Evolutionary conservation across 73 alveolate genomes (phyloP), one percentile per base, ranked within the genome.

Genomic region (Paraurostyla sp.): DNA sequence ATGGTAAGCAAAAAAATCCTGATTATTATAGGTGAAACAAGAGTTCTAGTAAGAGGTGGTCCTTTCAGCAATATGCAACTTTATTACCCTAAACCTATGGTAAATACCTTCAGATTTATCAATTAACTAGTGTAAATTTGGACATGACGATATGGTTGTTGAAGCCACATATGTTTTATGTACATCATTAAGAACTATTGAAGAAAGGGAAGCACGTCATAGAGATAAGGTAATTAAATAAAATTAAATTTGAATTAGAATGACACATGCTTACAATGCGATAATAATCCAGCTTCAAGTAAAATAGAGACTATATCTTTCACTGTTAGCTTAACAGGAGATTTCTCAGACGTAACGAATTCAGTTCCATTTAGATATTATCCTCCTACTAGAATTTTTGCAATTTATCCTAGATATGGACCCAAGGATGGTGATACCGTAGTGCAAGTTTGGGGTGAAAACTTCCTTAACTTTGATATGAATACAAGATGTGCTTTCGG

Each of bases 401-500:
- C 95, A 43, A 95, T 96, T 58, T 83, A 93, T 76, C 99, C 99
- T 51, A 85, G 97, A 58, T 95, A 96, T 80, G 99, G 99, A 0
- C 98, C 97, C 30, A 95, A 93, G 71, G 97, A 96, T 81, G 99
- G 99, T 41, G 98, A 93, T 45, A 96, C 99, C n/a, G 45, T 69
- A 62, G 97, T 96, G 11, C 95, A 96, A 76, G 97, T 96, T 25
- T 96, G 93, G 92, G 99, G 99, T 29, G 96, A 91, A 65, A 93
- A 95, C 50, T 96, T 96, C 92, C 87, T 96, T 35, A 96, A 95
- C 90, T 96, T 91, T 82, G 99, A 93, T 69, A 97, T 94, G 49
- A 87, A 90, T 78, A 89, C 96, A 76, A 85, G 98, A 81, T 96
- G 99, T 59, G 97, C 97, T 20, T 96, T 96, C 87, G 99, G 99